Percentiles rank a stretch among this genome's conserved stretches.
phyloP scores from a whole-genome alignment of 495 filamentous ascomycete species.

The Lasiosphaeria hispida region DNA sequence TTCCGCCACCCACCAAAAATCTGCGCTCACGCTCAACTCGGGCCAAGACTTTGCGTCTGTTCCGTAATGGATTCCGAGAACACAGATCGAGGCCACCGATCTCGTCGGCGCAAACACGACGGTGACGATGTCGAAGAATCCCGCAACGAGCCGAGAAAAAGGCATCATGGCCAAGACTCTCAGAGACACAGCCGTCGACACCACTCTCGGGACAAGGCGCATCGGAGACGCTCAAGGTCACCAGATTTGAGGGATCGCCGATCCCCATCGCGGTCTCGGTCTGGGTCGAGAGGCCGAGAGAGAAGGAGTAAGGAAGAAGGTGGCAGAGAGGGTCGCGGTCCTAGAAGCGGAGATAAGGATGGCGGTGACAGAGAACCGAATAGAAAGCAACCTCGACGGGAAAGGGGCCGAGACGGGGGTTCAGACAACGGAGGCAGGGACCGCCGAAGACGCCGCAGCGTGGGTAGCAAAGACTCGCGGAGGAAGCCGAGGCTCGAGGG shows the following conservation, averaged over 20 bases:
- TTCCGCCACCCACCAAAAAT: background rate
- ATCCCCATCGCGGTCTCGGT: slow-evolving; percentile 22
- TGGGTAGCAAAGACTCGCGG: slow-evolving; percentile 4
- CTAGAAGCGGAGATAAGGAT: slow-evolving; percentile 11
- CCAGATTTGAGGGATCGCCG: slow-evolving; percentile 32
- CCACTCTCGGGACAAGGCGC: slow-evolving; percentile 30
- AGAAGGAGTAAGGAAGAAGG: slow-evolving; percentile 18
- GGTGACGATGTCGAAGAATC: background rate
- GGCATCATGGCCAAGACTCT: slow-evolving; percentile 17
- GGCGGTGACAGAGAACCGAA: slow-evolving; percentile 14
- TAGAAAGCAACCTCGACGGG: slow-evolving; percentile 1
- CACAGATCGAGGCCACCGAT: slow-evolving; percentile 12
- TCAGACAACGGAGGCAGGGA: slow-evolving; percentile 6
- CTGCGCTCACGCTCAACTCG: background rate
- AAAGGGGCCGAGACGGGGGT: slow-evolving; percentile 10
- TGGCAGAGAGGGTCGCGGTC: slow-evolving; percentile 14
- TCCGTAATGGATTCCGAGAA: slow-evolving; percentile 22
- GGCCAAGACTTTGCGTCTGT: background rate
- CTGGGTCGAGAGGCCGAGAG: slow-evolving; percentile 16
- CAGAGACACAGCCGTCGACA: slow-evolving; percentile 21
- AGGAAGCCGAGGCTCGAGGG: slow-evolving; percentile 11
- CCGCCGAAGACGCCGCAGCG: slow-evolving; percentile 13
- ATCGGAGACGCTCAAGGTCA: slow-evolving; percentile 37
- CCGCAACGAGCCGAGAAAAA: slow-evolving; percentile 13
- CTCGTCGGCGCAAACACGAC: slow-evolving; percentile 21